A percentile compares a stretch with the other conserved stretches of the same genome.
phyloP scores from a whole-genome alignment of 2,329 filamentous ascomycete species.

The Pseudogymnoascus pannorum region DNA sequence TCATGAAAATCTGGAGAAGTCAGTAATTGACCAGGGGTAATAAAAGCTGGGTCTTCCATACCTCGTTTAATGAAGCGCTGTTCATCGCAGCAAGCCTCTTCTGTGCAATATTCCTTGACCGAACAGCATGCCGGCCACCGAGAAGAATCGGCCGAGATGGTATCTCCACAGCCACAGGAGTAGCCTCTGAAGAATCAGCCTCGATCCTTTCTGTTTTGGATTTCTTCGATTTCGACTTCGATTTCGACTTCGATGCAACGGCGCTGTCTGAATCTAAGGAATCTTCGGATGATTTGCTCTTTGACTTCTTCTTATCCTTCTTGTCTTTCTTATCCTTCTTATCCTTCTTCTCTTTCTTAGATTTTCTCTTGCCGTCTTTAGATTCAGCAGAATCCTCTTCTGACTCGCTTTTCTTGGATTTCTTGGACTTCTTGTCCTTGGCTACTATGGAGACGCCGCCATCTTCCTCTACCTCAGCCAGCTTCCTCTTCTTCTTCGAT shows the following conservation, averaged over 20 bases:
- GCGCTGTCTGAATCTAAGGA: conserved; percentile 19
- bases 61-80: conserved; percentile 77
- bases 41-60: conserved; percentile 33
- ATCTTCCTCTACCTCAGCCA: conserved; percentile 34
- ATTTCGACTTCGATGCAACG: conserved; percentile 12
- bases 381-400: conserved; percentile 20
- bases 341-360: conserved; percentile 22
- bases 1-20: conserved; percentile 56
- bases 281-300: conserved; percentile 26
- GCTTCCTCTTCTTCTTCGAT: conserved; percentile 38
- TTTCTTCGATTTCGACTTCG: conserved; percentile 21
- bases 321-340: conserved; percentile 20
- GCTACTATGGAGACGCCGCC: conserved; percentile 13
- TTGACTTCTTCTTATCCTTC: conserved; percentile 36
- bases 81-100: conserved; percentile 81
- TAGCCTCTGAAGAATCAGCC: conserved; percentile 23
- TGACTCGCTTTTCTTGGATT: conserved; percentile 14
- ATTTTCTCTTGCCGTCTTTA: conserved; percentile 38
- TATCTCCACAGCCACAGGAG: conserved; percentile 34
- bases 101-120: conserved; percentile 78
- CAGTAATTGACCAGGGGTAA: conserved; percentile 14
- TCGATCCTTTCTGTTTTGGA: conserved; percentile 3
- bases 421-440: conserved; percentile 31
- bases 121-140: conserved; percentile 60
- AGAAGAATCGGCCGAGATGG: conserved; percentile 41